A percentile compares a stretch with the other conserved stretches of the same genome.
Conservation (phyloP, 2,329 filamentous ascomycete genomes). For the Catunica adiposa region DNA sequence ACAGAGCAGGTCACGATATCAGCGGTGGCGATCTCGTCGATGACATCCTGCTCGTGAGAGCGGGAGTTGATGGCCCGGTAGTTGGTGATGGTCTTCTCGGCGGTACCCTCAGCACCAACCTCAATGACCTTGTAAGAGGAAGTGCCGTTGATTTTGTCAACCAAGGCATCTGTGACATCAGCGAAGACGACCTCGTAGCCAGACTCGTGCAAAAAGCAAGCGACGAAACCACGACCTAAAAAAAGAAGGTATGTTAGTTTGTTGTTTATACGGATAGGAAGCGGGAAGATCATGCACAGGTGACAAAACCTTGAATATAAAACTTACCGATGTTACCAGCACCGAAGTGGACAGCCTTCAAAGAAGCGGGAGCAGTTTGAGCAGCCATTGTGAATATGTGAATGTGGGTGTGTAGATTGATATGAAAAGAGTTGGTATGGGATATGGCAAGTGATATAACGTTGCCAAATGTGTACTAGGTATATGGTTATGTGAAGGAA, state of each 20-base stretch:
- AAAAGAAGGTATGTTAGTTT: slow-evolving; percentile 1
- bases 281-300: not conserved
- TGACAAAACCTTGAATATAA: not conserved
- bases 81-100: slow-evolving; percentile 72
- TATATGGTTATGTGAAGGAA: not conserved
- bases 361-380: slow-evolving; percentile 22
- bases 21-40: slow-evolving; percentile 72
- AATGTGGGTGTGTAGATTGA: not conserved
- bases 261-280: not conserved
- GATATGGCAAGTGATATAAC: not conserved
- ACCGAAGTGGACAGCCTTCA: slow-evolving; percentile 68
- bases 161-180: slow-evolving; percentile 75
- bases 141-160: slow-evolving; percentile 59
- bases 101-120: slow-evolving; percentile 70
- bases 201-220: slow-evolving; percentile 83
- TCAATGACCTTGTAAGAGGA: slow-evolving; percentile 82
- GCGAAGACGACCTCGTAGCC: slow-evolving; percentile 94
- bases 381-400: slow-evolving; percentile 16
- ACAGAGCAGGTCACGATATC: slow-evolving; percentile 94
- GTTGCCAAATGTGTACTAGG: not conserved
- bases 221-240: slow-evolving; percentile 59
- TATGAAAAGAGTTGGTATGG: slow-evolving; percentile 3
- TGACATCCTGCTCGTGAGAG: slow-evolving; percentile 60
- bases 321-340: slow-evolving; percentile 62
- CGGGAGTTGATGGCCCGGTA: slow-evolving; percentile 96